Evolutionary conservation across 192 early-diverging fungal species (phyloP), one percentile per base, ranked within the genome.

Genomic region (Rhizophagus sp.): DNA sequence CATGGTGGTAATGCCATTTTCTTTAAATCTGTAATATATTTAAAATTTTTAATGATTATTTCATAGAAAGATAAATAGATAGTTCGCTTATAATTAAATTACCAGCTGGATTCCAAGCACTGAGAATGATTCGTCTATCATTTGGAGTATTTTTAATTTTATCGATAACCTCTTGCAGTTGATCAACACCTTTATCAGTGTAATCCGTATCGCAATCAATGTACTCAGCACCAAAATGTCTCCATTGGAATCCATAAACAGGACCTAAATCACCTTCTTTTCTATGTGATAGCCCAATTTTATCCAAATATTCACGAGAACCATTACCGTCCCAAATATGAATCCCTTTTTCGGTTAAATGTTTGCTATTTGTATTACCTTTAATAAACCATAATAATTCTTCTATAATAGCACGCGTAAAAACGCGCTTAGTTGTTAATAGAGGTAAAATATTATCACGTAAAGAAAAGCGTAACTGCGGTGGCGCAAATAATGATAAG

Each of bases 191-290:
- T 82, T 94, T 82, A 15, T 94, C 95, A 4, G 91, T 88, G 77
- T 99, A 99, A 78, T 98, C 95, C 1, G 90, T 88, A 78, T 98
- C 92, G 44, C 90, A 91, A 72, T 92, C 91, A 63, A 84, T 80
- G 82, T 99, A 99, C 68, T 92, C 81, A 1, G 98, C 98, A 0
- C 98, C 98, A 90, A 99, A 99, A 81, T 99, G 96, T 39, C 98
- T 87, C 98, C 98, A 99, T 80, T 99, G 98, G 85, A 96, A 99
- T 17, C 98, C 98, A 79, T 99, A 99, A 25, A 99, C 95, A 1
- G 95, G 95, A 0, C 97, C 97, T 33, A 99, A 81, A 74, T 98
- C 98, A 19, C 97, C 97, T 52, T 93, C 93, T 49, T 91, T 87
- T 34, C 93, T 88, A 77, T 97, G 79, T 0, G 79, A 39, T 25